Conservation (phyloP, 2,329 filamentous ascomycete genomes). For the Penicillium corylophilum region DNA sequence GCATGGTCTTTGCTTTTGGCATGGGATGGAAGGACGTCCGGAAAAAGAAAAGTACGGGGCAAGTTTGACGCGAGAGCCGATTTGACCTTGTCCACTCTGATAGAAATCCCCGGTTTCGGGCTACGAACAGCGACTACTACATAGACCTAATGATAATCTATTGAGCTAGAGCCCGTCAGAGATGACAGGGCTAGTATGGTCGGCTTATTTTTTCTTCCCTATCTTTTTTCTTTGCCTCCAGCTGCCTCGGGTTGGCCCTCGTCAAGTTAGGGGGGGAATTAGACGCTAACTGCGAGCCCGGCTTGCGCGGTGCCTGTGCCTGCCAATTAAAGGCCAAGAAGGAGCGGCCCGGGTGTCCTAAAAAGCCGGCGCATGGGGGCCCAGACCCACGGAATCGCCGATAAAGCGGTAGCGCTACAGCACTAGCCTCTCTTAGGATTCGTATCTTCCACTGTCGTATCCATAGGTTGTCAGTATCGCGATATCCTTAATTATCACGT, state of each 20-base stretch:
- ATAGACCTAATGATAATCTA: not conserved
- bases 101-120: not conserved
- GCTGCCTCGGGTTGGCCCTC: not conserved
- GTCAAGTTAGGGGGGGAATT: not conserved
- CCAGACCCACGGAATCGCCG: not conserved
- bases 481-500: slow-evolving; percentile 20
- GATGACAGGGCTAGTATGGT: not conserved
- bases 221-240: not conserved
- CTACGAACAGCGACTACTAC: not conserved
- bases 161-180: not conserved
- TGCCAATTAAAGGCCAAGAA: not conserved
- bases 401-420: not conserved
- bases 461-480: slow-evolving; percentile 5
- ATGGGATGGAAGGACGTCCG: slow-evolving; percentile 31
- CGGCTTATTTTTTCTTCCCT: not conserved
- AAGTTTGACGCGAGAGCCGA: slow-evolving; percentile 1
- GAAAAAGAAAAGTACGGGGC: slow-evolving; percentile 11
- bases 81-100: not conserved
- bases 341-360: not conserved
- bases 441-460: not conserved
- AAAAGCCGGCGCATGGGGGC: not conserved
- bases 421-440: not conserved
- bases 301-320: not conserved
- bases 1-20: slow-evolving; percentile 20
- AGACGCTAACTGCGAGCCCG: not conserved